Evolutionary conservation across 495 filamentous ascomycete species (phyloP).

Genomic region (Hypoxylon rickii): DNA sequence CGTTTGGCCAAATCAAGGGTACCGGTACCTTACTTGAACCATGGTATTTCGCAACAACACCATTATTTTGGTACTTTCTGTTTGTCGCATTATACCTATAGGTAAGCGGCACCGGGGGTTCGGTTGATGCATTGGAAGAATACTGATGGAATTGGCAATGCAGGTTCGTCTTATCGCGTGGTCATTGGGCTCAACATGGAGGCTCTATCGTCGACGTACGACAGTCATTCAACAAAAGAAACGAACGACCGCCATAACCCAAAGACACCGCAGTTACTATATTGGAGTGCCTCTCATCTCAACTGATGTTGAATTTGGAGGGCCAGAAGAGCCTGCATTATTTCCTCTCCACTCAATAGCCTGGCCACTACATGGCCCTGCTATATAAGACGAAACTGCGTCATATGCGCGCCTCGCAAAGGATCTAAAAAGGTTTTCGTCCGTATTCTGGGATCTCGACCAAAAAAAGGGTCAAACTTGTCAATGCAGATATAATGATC

Average conservation of each 20-base stretch:
- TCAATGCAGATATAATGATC: neutral
- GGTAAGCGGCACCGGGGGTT: neutral
- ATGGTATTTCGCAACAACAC: neutral
- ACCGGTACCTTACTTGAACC: neutral
- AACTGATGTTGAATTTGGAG: constrained; percentile 7
- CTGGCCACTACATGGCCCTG: constrained; percentile 1
- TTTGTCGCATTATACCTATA: neutral
- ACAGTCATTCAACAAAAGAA: too few species aligned
- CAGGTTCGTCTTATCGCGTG: too few species aligned
- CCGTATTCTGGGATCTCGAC: neutral
- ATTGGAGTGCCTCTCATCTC: constrained; percentile 2
- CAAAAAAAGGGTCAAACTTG: neutral
- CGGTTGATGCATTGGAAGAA: neutral
- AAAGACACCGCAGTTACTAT: too few species aligned
- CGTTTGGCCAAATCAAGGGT: too few species aligned
- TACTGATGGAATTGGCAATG: too few species aligned
- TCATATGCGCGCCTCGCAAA: neutral
- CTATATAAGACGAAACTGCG: constrained; percentile 4
- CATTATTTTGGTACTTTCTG: too few species aligned
- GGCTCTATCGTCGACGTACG: too few species aligned
- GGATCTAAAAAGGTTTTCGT: neutral
- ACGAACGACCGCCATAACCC: too few species aligned
- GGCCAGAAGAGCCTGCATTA: constrained; percentile 4
- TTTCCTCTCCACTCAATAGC: constrained; percentile 1
- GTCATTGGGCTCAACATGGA: too few species aligned